Conservation (phyloP, 139 green algal genomes). For the Nannochloris sp. region DNA sequence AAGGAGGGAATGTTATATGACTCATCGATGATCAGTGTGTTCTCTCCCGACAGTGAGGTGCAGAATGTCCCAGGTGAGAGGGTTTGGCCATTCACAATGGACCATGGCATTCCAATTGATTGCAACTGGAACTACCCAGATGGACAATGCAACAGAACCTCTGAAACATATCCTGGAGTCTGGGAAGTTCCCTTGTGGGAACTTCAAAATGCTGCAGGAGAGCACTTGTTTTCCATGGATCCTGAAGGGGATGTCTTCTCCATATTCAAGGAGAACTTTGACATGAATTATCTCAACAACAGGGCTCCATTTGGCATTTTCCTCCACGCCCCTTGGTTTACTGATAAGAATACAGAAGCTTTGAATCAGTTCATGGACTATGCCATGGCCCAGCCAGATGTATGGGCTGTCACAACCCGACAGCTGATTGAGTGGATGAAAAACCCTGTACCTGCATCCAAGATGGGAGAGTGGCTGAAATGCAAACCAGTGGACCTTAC, state of each 20-base stretch:
- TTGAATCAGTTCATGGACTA: conserved; percentile 17
- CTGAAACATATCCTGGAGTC: conserved; percentile 3
- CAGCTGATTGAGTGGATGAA: conserved; percentile 27
- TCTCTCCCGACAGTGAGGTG: background rate
- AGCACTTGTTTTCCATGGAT: conserved; percentile 18
- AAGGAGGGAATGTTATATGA: conserved; percentile 21
- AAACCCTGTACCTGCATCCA: conserved; percentile 19
- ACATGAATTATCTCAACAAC: conserved; percentile 22
- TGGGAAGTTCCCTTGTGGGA: conserved; percentile 17
- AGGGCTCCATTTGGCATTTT: conserved; percentile 25
- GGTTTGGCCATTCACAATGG: conserved; percentile 14
- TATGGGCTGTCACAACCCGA: conserved; percentile 15
- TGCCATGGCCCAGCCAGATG: conserved; percentile 8
- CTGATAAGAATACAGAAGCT: conserved; percentile 13
- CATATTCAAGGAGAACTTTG: conserved; percentile 12
- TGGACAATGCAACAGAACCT: conserved; percentile 2
- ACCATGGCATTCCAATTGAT: conserved; percentile 11
- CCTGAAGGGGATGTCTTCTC: conserved; percentile 9
- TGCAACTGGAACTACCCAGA: conserved; percentile 13
- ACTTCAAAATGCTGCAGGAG: conserved; percentile 9
- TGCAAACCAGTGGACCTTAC: conserved; percentile 10
- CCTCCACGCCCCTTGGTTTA: conserved; percentile 23
- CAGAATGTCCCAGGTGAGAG: background rate
- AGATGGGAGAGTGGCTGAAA: conserved; percentile 14
- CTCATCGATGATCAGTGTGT: conserved; percentile 18